Conservation (phyloP, 352 stramenopile genomes). For the Phytophthora multivora region DNA sequence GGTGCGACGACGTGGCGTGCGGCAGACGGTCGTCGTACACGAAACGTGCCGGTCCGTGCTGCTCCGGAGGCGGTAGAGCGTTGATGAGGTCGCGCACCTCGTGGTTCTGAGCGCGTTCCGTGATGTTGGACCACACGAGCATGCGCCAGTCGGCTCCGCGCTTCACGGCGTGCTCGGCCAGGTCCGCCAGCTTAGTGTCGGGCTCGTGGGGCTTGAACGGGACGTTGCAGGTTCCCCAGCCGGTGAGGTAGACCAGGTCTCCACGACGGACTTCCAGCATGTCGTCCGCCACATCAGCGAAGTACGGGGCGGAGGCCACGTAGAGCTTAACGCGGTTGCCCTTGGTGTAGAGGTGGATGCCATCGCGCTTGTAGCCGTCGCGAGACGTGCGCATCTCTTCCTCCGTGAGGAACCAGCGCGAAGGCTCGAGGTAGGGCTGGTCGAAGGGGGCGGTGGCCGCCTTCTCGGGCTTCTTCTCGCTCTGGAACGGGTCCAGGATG, state of each 20-base stretch:
- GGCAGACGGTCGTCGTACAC: constrained; percentile 73
- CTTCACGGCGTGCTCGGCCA: constrained; percentile 43
- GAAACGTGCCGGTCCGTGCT: constrained; percentile 43
- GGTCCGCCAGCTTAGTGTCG: constrained; percentile 40
- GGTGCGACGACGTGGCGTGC: constrained; percentile 58
- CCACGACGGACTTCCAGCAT: constrained; percentile 31
- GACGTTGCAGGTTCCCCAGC: constrained; percentile 70
- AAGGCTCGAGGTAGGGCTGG: constrained; percentile 56
- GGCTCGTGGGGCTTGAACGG: constrained; percentile 51
- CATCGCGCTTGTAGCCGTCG: constrained; percentile 43
- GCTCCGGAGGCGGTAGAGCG: constrained; percentile 31
- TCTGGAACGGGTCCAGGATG: constrained; percentile 41
- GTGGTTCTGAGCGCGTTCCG: constrained; percentile 59
- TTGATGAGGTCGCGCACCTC: constrained; percentile 64
- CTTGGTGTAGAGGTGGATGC: constrained; percentile 50
- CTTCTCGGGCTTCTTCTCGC: constrained; percentile 34
- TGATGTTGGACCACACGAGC: constrained; percentile 70
- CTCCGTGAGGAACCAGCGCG: constrained; percentile 64
- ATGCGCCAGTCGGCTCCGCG: constrained; percentile 38
- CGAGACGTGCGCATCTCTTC: constrained; percentile 59
- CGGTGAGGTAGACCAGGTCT: constrained; percentile 56
- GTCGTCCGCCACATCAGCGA: constrained; percentile 53
- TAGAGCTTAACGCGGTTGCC: constrained; percentile 63
- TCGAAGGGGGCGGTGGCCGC: constrained; percentile 36
- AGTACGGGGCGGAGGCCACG: constrained; percentile 51